phyloP scores from a whole-genome alignment of 768 basidiomycete species.

The Pilatotrama ljubarskyi region DNA sequence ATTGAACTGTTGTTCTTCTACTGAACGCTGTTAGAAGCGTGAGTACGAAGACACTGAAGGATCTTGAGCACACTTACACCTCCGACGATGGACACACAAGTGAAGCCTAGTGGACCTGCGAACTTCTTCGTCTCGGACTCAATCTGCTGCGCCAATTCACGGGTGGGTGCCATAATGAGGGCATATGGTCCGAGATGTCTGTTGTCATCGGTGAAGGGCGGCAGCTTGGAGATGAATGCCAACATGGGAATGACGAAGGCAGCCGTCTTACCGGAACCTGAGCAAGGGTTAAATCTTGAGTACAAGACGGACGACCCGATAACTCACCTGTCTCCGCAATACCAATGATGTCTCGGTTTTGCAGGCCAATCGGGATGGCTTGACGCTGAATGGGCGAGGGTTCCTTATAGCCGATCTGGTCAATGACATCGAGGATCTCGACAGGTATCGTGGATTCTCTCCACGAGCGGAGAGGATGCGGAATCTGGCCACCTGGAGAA shows the following conservation, averaged over 20 bases:
- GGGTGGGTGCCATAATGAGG: constrained; percentile 93
- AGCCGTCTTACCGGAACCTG: constrained; percentile 98
- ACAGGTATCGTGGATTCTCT: constrained; percentile 81
- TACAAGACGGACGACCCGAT: constrained; percentile 3
- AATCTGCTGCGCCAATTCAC: constrained; percentile 97
- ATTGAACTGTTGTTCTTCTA: constrained; percentile 98
- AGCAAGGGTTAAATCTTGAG: not conserved
- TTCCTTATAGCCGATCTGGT: constrained; percentile 93
- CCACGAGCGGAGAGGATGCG: constrained; percentile 93
- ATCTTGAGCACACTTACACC: constrained; percentile 56
- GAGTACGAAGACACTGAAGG: constrained; percentile 1
- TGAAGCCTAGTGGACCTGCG: constrained; percentile 85
- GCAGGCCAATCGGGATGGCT: constrained; percentile 97
- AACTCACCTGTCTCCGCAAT: constrained; percentile 93
- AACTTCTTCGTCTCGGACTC: constrained; percentile 93
- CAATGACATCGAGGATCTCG: constrained; percentile 79
- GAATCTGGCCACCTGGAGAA: constrained; percentile 82
- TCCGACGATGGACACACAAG: constrained; percentile 97
- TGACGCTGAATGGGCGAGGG: constrained; percentile 97
- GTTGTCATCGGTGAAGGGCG: constrained; percentile 88
- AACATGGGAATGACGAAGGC: constrained; percentile 99
- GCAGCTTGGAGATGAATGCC: constrained; percentile 85
- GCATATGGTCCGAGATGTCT: constrained; percentile 93
- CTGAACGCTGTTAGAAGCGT: constrained; percentile 59
- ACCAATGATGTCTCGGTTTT: constrained; percentile 96